Base-by-base conservation (phyloP, 2,329 filamentous ascomycete genomes). In the Acrocalymma vagum region DNA sequence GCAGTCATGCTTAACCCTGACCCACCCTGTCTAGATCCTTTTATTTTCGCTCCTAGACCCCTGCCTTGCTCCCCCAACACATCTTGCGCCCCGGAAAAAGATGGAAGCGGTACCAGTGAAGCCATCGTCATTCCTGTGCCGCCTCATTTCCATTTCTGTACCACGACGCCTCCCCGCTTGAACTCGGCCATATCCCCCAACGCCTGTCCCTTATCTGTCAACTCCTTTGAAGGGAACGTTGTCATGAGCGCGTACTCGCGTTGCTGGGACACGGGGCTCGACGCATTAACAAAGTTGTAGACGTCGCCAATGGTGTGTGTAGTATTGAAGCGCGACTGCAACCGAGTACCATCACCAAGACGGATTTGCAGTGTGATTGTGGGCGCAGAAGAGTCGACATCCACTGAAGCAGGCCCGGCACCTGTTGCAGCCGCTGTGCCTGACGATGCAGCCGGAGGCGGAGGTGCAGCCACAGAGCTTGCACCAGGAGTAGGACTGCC, bases 251-350 rank as follows among this genome's bases (percentile, higher is more conserved):
- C 86, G 78, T 87, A 94, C 4, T 78, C 58, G n/a, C 88, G 79
- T 25, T 70, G 63, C 20, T 74, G 72, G 33, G 81, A 79, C 6
- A 78, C 78, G 0, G 83, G 66, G 17, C 81, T 85, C 0, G 87
- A 80, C n/a, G 79, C 77, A 43, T 81, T 74, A 45, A 93, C 82
- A 58, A 93, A 93, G 7, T 78, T 75, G 67, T 94, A 93, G 7
- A 95, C 79, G 52, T 93, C 86, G 11, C 83, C 86, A 30, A 95
- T 73, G 0, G 88, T 94, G 56, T 90, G 85, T 0, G 81, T 85
- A 0, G 86, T 85, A 73, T 94, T 94, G 73, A 95, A 95, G 7
- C 88, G 82, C 17, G 86, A 88, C n/a, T 85, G 83, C 16, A 94
- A 74, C 28, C 88, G 80, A 2, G 86, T 87, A 25, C 89, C 90